Evolutionary conservation across 2,329 filamentous ascomycete species (phyloP).

Genomic region (Bipolaris oryzae): DNA sequence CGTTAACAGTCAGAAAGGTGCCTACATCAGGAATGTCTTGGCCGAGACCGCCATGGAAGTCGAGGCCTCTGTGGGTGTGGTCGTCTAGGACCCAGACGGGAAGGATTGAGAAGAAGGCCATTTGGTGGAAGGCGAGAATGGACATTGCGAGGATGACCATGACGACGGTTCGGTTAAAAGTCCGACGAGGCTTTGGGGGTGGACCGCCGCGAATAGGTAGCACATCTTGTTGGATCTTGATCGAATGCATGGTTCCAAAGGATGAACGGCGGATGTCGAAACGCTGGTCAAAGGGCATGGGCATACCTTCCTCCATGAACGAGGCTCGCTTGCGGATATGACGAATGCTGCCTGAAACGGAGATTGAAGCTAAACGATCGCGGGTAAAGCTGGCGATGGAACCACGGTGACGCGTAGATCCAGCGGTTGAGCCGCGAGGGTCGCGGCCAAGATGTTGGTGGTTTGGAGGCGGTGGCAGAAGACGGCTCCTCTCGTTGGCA

Average conservation of each 20-base stretch:
- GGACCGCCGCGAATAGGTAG: slow-evolving; percentile 27
- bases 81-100: slow-evolving; percentile 91
- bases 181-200: slow-evolving; percentile 31
- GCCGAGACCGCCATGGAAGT: slow-evolving; percentile 66
- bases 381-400: slow-evolving; percentile 34
- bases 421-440: slow-evolving; percentile 34
- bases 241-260: slow-evolving; percentile 48
- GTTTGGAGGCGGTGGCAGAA: slow-evolving; percentile 53
- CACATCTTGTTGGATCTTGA: slow-evolving; percentile 37
- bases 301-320: slow-evolving; percentile 47
- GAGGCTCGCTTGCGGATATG: slow-evolving; percentile 45
- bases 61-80: slow-evolving; percentile 45
- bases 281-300: slow-evolving; percentile 38
- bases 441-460: slow-evolving; percentile 53
- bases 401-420: slow-evolving; percentile 31
- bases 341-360: slow-evolving; percentile 39
- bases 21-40: slow-evolving; percentile 70
- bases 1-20: slow-evolving; percentile 70
- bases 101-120: slow-evolving; percentile 89
- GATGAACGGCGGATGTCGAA: slow-evolving; percentile 46
- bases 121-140: slow-evolving; percentile 86
- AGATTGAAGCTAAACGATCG: slow-evolving; percentile 36
- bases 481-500: slow-evolving; percentile 68
- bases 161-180: slow-evolving; percentile 69
- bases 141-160: slow-evolving; percentile 81